Base-by-base conservation (phyloP, 345 rosid species). In the Arabis alpina region DNA sequence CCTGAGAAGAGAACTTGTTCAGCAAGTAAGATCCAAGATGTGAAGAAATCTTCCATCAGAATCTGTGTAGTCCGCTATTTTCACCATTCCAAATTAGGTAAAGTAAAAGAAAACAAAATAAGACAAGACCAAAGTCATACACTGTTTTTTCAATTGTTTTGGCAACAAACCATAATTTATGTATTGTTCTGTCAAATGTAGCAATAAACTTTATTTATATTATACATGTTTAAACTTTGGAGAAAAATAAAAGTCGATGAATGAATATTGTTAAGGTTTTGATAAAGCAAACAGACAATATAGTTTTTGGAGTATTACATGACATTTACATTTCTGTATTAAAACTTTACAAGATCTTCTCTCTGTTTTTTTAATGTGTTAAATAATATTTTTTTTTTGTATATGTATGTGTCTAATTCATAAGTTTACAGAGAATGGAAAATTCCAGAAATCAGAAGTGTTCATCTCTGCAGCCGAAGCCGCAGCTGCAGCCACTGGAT, bases 1-100 rank as follows among this genome's bases (percentile, higher is more conserved):
- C 64, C 80, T 95, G 58, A 86, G 98, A 75, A 82, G 92, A 73
- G 93, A 87, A 72, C 89, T 95, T 45, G 80, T 82, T 4, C 87
- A 45, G 37, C 75, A 86, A 84, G 87, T 81, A 19, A 70, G 82
- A 79, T 80, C 99, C 34, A 95, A 86, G 66, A 80, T 92, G 45
- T 92, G 74, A 85, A 63, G 40, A n/a, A n/a, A 42, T 51, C 27
- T 11, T 56, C 39, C 61, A 27, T 12, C 27, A 43, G 19, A 1
- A 14, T 61, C 24, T 72, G 40, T 55, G 9, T 19, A 0, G 23
- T 19, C 23, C 23, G 23, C 23, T 19, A 34, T 28, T 28, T 3
- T 28, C 1, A 71, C 54, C 40, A 54, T n/a, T 54, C 53, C 24
- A 54, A 42, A 30, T 52, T 10, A 61, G 30, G 30, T 44, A 5